These are phyloP conservation scores for Fusarium foetens DNA, from an alignment of 2,329 filamentous ascomycete genomes.

Conservation along the genomic window DNA sequence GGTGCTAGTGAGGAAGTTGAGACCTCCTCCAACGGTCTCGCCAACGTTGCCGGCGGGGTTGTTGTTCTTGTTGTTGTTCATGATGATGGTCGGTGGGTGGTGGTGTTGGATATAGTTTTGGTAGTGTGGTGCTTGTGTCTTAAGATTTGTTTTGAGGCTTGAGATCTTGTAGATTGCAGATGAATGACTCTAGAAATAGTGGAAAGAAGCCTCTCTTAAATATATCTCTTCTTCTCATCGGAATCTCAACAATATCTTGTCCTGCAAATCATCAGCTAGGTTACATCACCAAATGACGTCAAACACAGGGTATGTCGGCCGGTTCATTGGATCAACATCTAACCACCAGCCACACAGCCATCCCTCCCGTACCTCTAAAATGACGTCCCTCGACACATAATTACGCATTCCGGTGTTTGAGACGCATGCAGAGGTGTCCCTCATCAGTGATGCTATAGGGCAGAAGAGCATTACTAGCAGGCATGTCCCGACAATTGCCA, in stretches of 20 bases:
- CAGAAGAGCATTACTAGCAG: slow-evolving; percentile 12
- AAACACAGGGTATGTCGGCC: slow-evolving; percentile 22
- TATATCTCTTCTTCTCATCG: background rate
- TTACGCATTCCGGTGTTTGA: slow-evolving; percentile 33
- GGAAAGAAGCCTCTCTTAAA: slow-evolving; percentile 26
- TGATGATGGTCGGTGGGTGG: slow-evolving; percentile 22
- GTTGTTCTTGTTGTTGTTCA: slow-evolving; percentile 40
- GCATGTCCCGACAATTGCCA: slow-evolving; percentile 13
- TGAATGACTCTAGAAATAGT: background rate
- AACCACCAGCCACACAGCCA: slow-evolving; percentile 30
- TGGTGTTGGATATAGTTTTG: background rate
- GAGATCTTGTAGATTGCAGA: background rate
- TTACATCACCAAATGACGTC: slow-evolving; percentile 40
- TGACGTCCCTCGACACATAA: slow-evolving; percentile 39
- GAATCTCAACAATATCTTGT: slow-evolving; percentile 27
- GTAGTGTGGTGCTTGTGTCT: background rate
- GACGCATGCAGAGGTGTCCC: slow-evolving; percentile 10
- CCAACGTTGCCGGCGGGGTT: slow-evolving; percentile 46
- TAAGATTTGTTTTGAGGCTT: slow-evolving; percentile 1
- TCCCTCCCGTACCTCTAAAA: slow-evolving; percentile 24
- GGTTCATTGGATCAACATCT: slow-evolving; percentile 15
- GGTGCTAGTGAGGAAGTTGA: slow-evolving; percentile 54
- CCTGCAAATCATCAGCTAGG: slow-evolving; percentile 10
- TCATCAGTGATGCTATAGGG: slow-evolving; percentile 18
- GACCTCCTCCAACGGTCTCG: slow-evolving; percentile 50